Percentiles rank a stretch among this genome's conserved stretches.
Evolutionary conservation across 371 early-diverging fungal genomes (phyloP).

Genomic region (Blakeslea trispora): DNA sequence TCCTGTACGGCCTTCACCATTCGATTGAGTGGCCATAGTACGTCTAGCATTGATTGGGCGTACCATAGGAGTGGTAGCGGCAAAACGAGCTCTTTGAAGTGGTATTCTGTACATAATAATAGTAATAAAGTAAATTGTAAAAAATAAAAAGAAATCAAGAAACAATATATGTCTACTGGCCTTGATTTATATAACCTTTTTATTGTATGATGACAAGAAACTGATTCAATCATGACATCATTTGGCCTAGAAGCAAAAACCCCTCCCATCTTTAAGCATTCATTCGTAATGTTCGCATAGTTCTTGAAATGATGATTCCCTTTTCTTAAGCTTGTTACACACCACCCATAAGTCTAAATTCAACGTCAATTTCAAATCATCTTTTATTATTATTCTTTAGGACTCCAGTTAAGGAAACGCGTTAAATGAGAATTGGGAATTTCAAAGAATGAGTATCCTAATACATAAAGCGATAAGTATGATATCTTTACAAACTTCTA

Average conservation of each 20-base stretch:
- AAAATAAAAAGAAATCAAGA: neutral
- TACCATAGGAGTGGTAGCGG: neutral
- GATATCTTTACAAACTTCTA: neutral
- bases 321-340: too few relatives aligned
- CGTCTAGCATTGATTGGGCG: neutral
- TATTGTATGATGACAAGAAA: neutral
- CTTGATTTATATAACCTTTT: constrained; percentile 11
- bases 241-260: constrained; percentile 5
- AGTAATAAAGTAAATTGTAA: neutral
- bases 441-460: constrained; percentile 52
- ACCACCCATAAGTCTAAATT: too few relatives aligned
- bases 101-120: neutral
- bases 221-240: constrained; percentile 27
- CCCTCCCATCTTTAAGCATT: constrained; percentile 1
- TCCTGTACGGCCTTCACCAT: constrained; percentile 1
- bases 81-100: neutral
- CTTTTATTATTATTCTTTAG: constrained; percentile 23
- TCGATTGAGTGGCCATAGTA: constrained; percentile 1
- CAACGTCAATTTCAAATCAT: too few relatives aligned
- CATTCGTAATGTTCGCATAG: neutral
- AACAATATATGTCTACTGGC: too few relatives aligned
- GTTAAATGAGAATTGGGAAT: constrained; percentile 46
- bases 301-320: too few relatives aligned
- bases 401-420: constrained; percentile 45
- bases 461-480: neutral